Base-by-base conservation (phyloP, 441 rosid species). In the Geranium incanum region DNA sequence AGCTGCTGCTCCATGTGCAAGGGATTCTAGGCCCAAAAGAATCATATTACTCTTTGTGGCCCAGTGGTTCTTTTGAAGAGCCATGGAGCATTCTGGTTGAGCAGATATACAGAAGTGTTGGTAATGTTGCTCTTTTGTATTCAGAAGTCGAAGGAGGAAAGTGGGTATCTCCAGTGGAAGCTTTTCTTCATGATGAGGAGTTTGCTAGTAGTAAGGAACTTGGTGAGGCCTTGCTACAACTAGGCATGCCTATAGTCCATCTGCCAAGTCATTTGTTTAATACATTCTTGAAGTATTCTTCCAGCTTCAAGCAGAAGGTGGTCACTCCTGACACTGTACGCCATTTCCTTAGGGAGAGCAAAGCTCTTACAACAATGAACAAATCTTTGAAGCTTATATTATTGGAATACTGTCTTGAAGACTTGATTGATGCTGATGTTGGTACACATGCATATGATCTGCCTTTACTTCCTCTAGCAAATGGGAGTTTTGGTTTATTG, bases 381-480 rank as follows among this genome's bases (percentile, higher is more conserved):
- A 95, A 84, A 80, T 77, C 84, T 50, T 78, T 74, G 78, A 95
- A 86, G 86, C 88, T 90, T 80, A 85, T 88, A 75, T 78, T 95
- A 74, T 79, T 95, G 85, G 99, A 95, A 83, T 95, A 95, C 83
- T 92, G 96, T 81, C 90, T 95, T 50, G 99, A 92, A 76, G 99
- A 95, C 83, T 84, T 95, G 78, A 75, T 94, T 79, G 97, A 95
- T 81, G 85, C 79, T 79, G 89, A 86, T 76, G 95, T 88, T 78
- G 88, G 87, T 79, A 73, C 76, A 57, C 85, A 88, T 81, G 87
- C 83, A 36, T 75, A 74, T 71, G 84, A 85, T 77, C 83, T 95
- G 84, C 87, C 88, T 50, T 76, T 95, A 82, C 87, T 95, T 81
- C 99, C 99, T 50, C 77, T 95, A 75, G 97, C 96, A 78, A 90